Percentiles rank a stretch among this genome's conserved stretches.
Conservation (phyloP, 1,284 basidiomycete species). For the Cryptococcus neoformans region DNA sequence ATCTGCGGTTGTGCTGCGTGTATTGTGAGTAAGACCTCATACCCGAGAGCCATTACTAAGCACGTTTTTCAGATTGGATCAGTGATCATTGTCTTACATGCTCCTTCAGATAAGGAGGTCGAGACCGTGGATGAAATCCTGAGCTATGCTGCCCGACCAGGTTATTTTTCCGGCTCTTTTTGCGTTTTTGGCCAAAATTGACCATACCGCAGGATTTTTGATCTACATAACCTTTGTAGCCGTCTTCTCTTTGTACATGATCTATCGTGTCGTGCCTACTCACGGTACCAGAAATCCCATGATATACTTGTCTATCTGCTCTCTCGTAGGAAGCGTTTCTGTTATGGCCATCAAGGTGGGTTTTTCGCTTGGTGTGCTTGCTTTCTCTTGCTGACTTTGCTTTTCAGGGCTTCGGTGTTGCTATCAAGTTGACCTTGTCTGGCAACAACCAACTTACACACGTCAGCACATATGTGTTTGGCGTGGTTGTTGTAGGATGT, state of each 20-base stretch:
- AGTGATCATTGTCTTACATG: slow-evolving; percentile 93
- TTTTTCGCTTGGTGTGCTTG: not conserved
- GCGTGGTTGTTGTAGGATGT: slow-evolving; percentile 74
- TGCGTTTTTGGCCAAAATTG: not conserved
- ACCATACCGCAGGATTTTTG: slow-evolving; percentile 64
- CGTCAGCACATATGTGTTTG: slow-evolving; percentile 93
- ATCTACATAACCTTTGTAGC: slow-evolving; percentile 83
- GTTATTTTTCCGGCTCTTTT: slow-evolving; percentile 52
- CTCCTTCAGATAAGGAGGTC: slow-evolving; percentile 92
- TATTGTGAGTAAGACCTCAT: slow-evolving; percentile 52
- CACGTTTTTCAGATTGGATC: slow-evolving; percentile 61
- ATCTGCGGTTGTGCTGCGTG: slow-evolving; percentile 90
- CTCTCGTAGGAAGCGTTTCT: slow-evolving; percentile 94
- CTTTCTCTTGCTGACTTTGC: slow-evolving; percentile 46
- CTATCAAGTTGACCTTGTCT: slow-evolving; percentile 88
- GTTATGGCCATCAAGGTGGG: slow-evolving; percentile 60
- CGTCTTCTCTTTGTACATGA: slow-evolving; percentile 79
- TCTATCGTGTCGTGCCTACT: slow-evolving; percentile 79
- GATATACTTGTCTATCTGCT: slow-evolving; percentile 96
- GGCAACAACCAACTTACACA: slow-evolving; percentile 97
- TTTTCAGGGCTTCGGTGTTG: slow-evolving; percentile 78
- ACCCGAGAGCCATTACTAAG: not conserved
- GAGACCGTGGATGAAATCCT: slow-evolving; percentile 89
- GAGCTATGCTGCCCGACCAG: slow-evolving; percentile 79
- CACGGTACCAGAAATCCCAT: slow-evolving; percentile 85